These are phyloP conservation scores for Orbilia oligospora DNA, from an alignment of 2,329 filamentous ascomycete species.

Conservation along the genomic window DNA sequence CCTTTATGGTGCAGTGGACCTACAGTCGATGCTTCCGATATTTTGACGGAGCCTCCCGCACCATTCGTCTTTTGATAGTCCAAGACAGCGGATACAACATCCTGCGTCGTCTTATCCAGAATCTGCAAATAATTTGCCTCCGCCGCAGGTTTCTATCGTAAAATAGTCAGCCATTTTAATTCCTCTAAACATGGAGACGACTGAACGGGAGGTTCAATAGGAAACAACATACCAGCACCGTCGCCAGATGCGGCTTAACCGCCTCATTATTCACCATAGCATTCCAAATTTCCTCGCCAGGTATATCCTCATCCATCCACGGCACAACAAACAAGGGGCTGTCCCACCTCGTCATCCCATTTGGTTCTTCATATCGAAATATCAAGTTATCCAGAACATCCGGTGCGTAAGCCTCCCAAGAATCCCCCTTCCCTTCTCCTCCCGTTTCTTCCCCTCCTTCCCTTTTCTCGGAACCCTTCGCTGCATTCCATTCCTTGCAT, in stretches of 20 bases:
- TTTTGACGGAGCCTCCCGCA: conserved; percentile 39
- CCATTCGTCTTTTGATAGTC: conserved; percentile 67
- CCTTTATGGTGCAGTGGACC: not conserved
- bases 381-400: conserved; percentile 83
- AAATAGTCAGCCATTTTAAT: conserved; percentile 6
- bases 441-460: conserved; percentile 23
- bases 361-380: conserved; percentile 88
- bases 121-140: conserved; percentile 82
- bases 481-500: conserved; percentile 73
- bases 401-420: conserved; percentile 69
- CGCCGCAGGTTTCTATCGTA: conserved; percentile 72
- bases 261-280: conserved; percentile 74
- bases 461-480: conserved; percentile 63
- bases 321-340: conserved; percentile 84
- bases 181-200: conserved; percentile 17
- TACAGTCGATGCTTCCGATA: conserved; percentile 51
- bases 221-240: conserved; percentile 71
- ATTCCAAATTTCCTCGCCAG: conserved; percentile 81
- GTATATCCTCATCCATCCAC: conserved; percentile 77
- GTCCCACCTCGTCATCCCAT: conserved; percentile 87
- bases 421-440: conserved; percentile 62
- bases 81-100: conserved; percentile 79
- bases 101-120: conserved; percentile 83
- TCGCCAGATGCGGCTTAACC: conserved; percentile 81
- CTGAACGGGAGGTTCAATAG: not conserved